Conservation (phyloP, 805 yeast genomes). For the Pichia membranifaciens region DNA sequence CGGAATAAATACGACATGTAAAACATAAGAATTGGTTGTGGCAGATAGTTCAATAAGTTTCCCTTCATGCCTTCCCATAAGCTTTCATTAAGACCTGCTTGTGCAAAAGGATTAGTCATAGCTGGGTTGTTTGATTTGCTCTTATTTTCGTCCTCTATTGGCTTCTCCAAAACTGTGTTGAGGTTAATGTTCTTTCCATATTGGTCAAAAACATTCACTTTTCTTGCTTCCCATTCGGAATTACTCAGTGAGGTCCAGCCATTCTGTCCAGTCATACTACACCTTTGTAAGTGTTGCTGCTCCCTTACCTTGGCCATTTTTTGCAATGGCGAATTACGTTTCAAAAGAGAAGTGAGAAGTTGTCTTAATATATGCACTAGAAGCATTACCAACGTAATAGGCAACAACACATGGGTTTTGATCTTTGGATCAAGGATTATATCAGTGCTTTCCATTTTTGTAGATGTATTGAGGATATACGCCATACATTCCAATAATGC, state of each 20-base stretch:
- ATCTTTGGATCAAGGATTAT: slow-evolving; percentile 72
- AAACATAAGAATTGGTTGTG: slow-evolving; percentile 91
- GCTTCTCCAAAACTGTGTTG: slow-evolving; percentile 6
- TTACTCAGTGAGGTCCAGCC: slow-evolving; percentile 7
- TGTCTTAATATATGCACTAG: slow-evolving; percentile 76
- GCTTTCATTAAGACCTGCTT: slow-evolving; percentile 65
- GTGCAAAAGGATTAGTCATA: slow-evolving; percentile 59
- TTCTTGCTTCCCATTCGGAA: slow-evolving; percentile 13
- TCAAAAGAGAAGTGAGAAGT: slow-evolving; percentile 55
- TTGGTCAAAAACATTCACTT: slow-evolving; percentile 1
- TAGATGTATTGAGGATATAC: no score
- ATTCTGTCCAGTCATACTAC: slow-evolving; percentile 1
- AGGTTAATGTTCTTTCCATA: slow-evolving; percentile 5
- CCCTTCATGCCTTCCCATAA: slow-evolving; percentile 74
- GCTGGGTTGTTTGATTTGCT: slow-evolving; percentile 32
- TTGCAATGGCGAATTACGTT: slow-evolving; percentile 51
- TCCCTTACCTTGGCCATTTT: slow-evolving; percentile 51
- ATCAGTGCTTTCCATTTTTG: slow-evolving; percentile 34
- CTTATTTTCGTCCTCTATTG: slow-evolving; percentile 25
- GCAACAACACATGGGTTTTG: slow-evolving; percentile 84
- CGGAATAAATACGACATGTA: slow-evolving; percentile 94
- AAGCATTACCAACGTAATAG: slow-evolving; percentile 86
- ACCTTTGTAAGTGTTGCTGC: slow-evolving; percentile 56
- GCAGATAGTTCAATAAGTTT: slow-evolving; percentile 76
- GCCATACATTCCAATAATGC: no score